Base-by-base conservation (phyloP, 768 basidiomycete species). In the Serendipita sp. region DNA sequence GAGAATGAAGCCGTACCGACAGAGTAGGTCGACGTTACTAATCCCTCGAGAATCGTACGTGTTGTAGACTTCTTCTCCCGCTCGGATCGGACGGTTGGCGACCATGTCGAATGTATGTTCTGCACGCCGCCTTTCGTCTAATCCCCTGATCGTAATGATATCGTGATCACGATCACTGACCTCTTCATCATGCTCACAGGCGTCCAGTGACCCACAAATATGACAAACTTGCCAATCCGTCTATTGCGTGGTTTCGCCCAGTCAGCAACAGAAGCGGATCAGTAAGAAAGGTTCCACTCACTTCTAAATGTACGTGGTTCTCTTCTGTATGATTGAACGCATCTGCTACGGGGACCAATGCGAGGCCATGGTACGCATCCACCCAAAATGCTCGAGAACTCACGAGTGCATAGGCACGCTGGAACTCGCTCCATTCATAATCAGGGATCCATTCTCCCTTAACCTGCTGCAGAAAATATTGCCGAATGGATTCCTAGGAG, bases 331-430 rank as follows among this genome's bases (percentile, higher is more conserved):
- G 88, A 71, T 90, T 88, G 72, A 90, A 89, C 86, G 79, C 79
- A 73, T 93, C 91, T 33, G 88, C 88, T 65, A 91, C 79, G 3
- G 91, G 90, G 20, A 90, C 87, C 79, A 95, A 86, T 1, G 86
- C 79, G 17, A 93, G 74, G 3, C 82, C 82, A 70, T 90, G 89
- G 69, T 82, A 92, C 4, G 81, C 78, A 71, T 94, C 91, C 64
- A 91, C 81, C 64, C 88, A 75, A 72, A 94, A 94, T 2, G 89
- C 85, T 42, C 91, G 78, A 3, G 89, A 86, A 2, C 84, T 86
- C 60, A 94, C 87, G 34, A 92, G 78, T 1, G 79, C 74, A 67
- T 79, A 82, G 9, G 84, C 81, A 60, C 77, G 74, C 60, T 75
- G 71, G 69, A 85, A 85, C 0, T 75, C 78, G 44, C 65, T 63